Evolutionary conservation across 257 asterid species (phyloP).

Genomic region (Jasminum sambac): DNA sequence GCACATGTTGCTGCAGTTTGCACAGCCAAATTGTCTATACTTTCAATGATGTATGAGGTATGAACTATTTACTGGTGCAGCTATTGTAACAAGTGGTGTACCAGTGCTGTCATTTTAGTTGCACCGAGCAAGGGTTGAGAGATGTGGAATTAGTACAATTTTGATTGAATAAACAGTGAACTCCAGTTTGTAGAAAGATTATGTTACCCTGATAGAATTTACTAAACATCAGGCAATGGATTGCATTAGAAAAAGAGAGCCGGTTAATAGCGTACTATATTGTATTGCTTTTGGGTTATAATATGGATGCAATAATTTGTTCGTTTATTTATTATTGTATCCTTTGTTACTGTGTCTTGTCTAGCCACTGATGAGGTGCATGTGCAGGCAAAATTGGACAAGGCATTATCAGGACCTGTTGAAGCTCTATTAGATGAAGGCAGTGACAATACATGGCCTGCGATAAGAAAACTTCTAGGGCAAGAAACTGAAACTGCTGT

Average conservation of each 20-base stretch:
- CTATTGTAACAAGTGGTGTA: not conserved
- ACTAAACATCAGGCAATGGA: not conserved
- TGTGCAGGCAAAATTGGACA: slow-evolving; percentile 72
- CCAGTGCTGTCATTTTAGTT: not conserved
- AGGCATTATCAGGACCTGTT: slow-evolving; percentile 81
- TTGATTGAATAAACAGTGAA: slow-evolving; percentile 14
- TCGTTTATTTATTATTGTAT: not conserved
- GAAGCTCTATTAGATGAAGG: slow-evolving; percentile 96
- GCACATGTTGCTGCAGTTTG: slow-evolving; percentile 73
- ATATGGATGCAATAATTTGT: not conserved
- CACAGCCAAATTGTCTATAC: slow-evolving; percentile 68
- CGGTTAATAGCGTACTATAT: not conserved
- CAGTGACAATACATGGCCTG: slow-evolving; percentile 82
- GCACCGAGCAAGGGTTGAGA: not conserved
- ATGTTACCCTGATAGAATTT: not conserved
- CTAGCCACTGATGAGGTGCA: slow-evolving; percentile 23
- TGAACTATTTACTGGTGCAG: slow-evolving; percentile 19
- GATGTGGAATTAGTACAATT: slow-evolving; percentile 11
- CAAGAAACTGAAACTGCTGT: slow-evolving; percentile 66
- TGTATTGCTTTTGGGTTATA: not conserved
- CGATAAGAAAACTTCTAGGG: slow-evolving; percentile 74
- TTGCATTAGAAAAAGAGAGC: not conserved
- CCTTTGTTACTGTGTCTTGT: not conserved
- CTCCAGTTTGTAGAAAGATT: not conserved
- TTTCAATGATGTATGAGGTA: slow-evolving; percentile 72